Percentiles rank a stretch among this genome's conserved stretches.
These are phyloP conservation scores for Scheffersomyces parashehatae DNA, from an alignment of 1,139 yeast genomes.

Conservation along the genomic window DNA sequence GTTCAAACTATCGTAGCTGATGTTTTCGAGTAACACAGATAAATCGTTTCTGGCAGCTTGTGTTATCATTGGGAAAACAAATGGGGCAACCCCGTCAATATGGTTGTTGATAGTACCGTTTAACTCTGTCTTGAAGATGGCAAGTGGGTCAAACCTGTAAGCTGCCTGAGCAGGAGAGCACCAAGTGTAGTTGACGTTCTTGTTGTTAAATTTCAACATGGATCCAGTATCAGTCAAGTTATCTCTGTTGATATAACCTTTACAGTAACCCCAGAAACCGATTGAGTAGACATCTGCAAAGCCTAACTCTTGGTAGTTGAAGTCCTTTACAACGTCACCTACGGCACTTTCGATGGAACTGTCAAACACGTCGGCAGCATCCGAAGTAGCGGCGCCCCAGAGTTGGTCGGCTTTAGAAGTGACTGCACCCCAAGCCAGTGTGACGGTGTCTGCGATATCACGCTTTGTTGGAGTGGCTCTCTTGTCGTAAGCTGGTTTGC, in stretches of 20 bases:
- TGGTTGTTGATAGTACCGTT: conserved; percentile 28
- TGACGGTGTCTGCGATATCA: neutral
- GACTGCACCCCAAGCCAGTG: conserved; percentile 1
- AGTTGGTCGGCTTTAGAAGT: conserved; percentile 3
- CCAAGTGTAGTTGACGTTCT: conserved; percentile 47
- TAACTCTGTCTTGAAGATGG: conserved; percentile 45
- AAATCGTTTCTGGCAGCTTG: conserved; percentile 24
- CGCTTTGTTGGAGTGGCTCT: neutral
- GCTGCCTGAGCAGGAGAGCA: conserved; percentile 55
- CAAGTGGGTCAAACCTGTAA: conserved; percentile 54
- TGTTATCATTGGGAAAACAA: conserved; percentile 15
- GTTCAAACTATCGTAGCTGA: conserved; percentile 30
- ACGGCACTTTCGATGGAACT: conserved; percentile 36
- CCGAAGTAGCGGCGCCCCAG: conserved; percentile 1
- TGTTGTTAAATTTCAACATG: conserved; percentile 29
- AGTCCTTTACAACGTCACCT: conserved; percentile 11
- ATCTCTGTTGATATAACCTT: conserved; percentile 39
- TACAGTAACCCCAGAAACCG: conserved; percentile 76
- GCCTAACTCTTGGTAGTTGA: conserved; percentile 39
- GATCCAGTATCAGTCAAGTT: conserved; percentile 5
- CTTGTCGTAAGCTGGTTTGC: neutral
- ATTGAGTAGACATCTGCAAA: conserved; percentile 62
- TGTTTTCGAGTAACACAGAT: conserved; percentile 28
- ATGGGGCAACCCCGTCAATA: conserved; percentile 23
- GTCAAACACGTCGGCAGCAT: neutral